A percentile compares a stretch with the other conserved stretches of the same genome.
Conservation (phyloP, 2,329 filamentous ascomycete species). For the Calonectria pseudoturangicola region DNA sequence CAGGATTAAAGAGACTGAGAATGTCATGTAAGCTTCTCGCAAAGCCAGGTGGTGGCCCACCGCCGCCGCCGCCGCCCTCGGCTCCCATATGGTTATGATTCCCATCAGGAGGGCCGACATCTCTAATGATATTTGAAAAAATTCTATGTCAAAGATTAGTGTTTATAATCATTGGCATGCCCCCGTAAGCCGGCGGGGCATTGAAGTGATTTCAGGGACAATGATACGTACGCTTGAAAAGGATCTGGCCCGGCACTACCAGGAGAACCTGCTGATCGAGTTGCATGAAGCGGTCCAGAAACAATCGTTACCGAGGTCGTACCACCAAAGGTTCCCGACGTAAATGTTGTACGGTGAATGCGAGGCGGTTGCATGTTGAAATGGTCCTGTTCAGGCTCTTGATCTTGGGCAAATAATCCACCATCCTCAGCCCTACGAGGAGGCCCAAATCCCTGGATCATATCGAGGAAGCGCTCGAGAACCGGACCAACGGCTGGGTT, state of each 20-base stretch:
- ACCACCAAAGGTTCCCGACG: constrained; percentile 61
- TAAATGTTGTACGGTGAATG: constrained; percentile 63
- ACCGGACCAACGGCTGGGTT: constrained; percentile 61
- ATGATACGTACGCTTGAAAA: constrained; percentile 69
- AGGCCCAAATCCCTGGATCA: constrained; percentile 63
- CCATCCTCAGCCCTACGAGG: constrained; percentile 38
- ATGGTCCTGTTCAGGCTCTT: constrained; percentile 42
- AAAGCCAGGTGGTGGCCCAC: constrained; percentile 50
- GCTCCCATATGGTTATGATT: constrained; percentile 53
- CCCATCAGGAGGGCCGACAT: constrained; percentile 58
- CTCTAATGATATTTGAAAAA: constrained; percentile 67
- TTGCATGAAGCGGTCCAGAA: constrained; percentile 58
- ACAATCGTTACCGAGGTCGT: constrained; percentile 70
- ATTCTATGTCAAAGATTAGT: constrained; percentile 65
- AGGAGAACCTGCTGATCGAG: constrained; percentile 38
- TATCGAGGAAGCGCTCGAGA: constrained; percentile 65
- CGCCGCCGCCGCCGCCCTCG: constrained; percentile 37
- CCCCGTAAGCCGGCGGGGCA: constrained; percentile 44
- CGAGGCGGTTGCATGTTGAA: constrained; percentile 49
- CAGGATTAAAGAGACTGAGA: constrained; percentile 72
- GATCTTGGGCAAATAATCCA: constrained; percentile 43
- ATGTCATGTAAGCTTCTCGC: constrained; percentile 69
- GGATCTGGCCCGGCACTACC: constrained; percentile 58
- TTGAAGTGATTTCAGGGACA: constrained; percentile 39
- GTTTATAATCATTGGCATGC: constrained; percentile 46